Evolutionary conservation across 2,329 filamentous ascomycete species (phyloP), one percentile per base, ranked within the genome.

Genomic region (Penicillium sp.): DNA sequence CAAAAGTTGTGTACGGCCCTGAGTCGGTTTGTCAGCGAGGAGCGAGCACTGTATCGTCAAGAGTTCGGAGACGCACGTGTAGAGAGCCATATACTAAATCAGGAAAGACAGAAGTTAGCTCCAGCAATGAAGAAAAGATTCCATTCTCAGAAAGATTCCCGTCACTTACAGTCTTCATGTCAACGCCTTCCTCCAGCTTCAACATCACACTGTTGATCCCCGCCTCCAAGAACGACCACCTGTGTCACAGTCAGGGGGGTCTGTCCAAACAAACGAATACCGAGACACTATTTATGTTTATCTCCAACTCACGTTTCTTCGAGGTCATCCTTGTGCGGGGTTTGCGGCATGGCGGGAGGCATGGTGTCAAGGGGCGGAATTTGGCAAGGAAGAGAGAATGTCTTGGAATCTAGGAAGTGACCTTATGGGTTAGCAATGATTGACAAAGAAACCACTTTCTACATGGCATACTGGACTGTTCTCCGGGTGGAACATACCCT

Each of bases 1-100:
- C 95, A 99, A 79, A 99, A 99, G 82, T 99, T 97, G 82, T 99
- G 95, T 54, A 99, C 95, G 64, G 93, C 93, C 57, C 85, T 93
- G 76, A 59, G 57, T 66, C 40, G 59, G 24, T 12, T 28, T 58
- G 65, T 70, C 22, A 59, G 58, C 38, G 70, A 72, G 8, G 33
- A 60, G 78, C 80, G 69, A 38, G 6, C 38, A 60, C n/a, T 8
- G 33, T n/a, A 28, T 17, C 7, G 13, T 24, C 17, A 38, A 53
- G 15, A 17, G 55, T 47, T 30, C 19, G 19, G 17, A 30, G 38
- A 68, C 74, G 59, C 64, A 92, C 90, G 94, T 97, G 81, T 98
- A 98, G 63, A 97, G 88, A 60, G 91, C 92, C 94, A 98, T 97
- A 80, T 98, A 98, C 84, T 90, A 75, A 28, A 60, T 49, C 37